Evolutionary conservation across 2,329 filamentous ascomycete genomes (phyloP), one percentile per base, ranked within the genome.

Genomic region (Sclerotiophoma versabilis): DNA sequence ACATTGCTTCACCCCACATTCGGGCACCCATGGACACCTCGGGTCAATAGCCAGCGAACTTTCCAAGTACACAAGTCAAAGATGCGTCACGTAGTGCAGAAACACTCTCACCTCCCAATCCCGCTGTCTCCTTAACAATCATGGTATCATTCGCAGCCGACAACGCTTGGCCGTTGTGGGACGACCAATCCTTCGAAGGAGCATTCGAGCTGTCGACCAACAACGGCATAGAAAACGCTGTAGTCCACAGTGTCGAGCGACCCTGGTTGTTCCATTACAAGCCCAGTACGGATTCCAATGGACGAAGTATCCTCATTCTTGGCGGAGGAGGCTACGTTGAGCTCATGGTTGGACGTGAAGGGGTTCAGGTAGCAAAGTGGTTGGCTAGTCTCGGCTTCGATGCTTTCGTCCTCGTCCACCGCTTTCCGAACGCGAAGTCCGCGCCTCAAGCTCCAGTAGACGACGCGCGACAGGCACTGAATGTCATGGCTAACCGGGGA

Each of bases 271-370:
- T 64, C 42, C 49, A 32, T 12, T 64, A 56, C 34, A 49, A 38
- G n/a, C 50, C 58, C 14, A 50, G 26, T n/a, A 14, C 34, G 4
- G 41, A 23, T 7, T 7, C 38, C 10, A 53, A 51, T 22, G 43
- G 32, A n/a, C 51, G 57, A 2, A 46, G 43, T 1, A 41, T 63
- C 15, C 41, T 64, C 2, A 52, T 63, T 15, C 47, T 59, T n/a
- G 58, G 54, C 4, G 60, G 62, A 14, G 63, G 60, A 17, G 60
- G 63, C n/a, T 65, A 65, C 17, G 37, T 60, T 2, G 49, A 62
- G 38, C 57, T 66, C 12, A 59, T 64, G 59, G 57, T 60, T 6
- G 64, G 60, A 26, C 57, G 62, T 27, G 60, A 66, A 54, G 60
- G 62, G 14, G 23, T 61, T 12, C 47, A 59, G 42, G 50, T 65